These are phyloP conservation scores for Diaporthe eres DNA, from an alignment of 2,329 filamentous ascomycete genomes.

Conservation along the genomic window DNA sequence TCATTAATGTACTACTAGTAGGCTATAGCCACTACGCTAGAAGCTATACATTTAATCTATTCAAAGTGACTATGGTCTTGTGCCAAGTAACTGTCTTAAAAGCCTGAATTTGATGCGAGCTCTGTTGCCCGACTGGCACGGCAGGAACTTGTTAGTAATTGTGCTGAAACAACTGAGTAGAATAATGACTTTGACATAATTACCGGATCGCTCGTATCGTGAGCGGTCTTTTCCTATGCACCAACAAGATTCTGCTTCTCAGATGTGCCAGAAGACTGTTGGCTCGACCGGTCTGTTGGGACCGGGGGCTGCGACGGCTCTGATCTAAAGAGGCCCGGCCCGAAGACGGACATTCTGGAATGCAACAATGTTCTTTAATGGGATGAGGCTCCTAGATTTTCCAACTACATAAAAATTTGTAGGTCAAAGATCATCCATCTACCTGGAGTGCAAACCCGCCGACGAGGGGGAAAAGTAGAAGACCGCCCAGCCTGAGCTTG, in stretches of 20 bases:
- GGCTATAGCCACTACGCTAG: neutral
- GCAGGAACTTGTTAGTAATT: neutral
- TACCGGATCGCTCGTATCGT: too few relatives aligned
- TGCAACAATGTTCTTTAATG: neutral
- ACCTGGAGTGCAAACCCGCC: too few relatives aligned
- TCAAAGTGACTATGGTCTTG: neutral
- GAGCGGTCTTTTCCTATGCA: too few relatives aligned
- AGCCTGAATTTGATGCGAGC: neutral
- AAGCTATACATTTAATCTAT: neutral
- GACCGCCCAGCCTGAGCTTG: neutral
- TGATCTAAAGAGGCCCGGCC: neutral
- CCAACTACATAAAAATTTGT: neutral
- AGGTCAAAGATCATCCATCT: neutral
- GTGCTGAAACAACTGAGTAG: too few relatives aligned
- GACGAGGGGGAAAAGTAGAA: neutral
- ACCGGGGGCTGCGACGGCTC: neutral
- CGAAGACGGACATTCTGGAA: neutral
- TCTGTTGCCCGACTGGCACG: neutral
- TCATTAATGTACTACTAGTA: neutral
- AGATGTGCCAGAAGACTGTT: neutral
- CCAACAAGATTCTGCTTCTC: too few relatives aligned
- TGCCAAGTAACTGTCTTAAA: neutral
- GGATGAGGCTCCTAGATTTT: neutral
- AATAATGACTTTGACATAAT: too few relatives aligned
- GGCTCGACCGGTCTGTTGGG: constrained; percentile 1